Evolutionary conservation across 257 asterid genomes (phyloP), one percentile per base, ranked within the genome.

Genomic region (Solanum rostratum): DNA sequence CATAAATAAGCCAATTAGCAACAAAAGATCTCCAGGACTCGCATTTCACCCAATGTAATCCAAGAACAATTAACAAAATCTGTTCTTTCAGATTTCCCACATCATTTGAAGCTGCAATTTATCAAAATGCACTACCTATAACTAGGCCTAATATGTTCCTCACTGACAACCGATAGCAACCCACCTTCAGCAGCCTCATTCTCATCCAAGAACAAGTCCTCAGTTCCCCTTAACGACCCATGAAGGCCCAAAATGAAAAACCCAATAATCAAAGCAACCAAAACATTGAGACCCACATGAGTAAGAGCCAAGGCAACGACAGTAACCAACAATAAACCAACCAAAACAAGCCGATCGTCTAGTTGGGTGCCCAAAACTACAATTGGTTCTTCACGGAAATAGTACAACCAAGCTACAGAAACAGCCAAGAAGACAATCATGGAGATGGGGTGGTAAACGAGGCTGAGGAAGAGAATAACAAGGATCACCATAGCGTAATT

Each of bases 181-280:
- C 98, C 97, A 3, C 92, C 94, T 76, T 92, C 94, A 0, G 89
- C 95, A 7, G 95, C 96, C 78, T 96, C 97, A 84, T 55, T 79
- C 87, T 96, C 98, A 74, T 94, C 94, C 90, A 94, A 83, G 84
- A 92, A 96, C 94, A 96, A 81, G 80, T 94, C 97, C 88, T 92
- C 97, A 33, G 88, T 88, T 12, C 89, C 94, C 84, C 97, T 88
- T 65, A 92, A 85, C 19, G 91, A 90, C 15, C 92, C 96, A 87
- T 96, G 97, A 1, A 88, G 37, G 8, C 94, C 90, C 69, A 90
- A 83, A 84, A 90, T 85, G n/a, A 86, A 86, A 62, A 92, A 90
- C n/a, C 92, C 92, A 80, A 90, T 85, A 14, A 91, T 82, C 94
- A 94, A 85, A 4, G 96, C 91, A n/a, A 92, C 94, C 52, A 96